These are phyloP conservation scores for Boletus rubroflammeus DNA, from an alignment of 768 basidiomycete genomes.

Conservation along the genomic window DNA sequence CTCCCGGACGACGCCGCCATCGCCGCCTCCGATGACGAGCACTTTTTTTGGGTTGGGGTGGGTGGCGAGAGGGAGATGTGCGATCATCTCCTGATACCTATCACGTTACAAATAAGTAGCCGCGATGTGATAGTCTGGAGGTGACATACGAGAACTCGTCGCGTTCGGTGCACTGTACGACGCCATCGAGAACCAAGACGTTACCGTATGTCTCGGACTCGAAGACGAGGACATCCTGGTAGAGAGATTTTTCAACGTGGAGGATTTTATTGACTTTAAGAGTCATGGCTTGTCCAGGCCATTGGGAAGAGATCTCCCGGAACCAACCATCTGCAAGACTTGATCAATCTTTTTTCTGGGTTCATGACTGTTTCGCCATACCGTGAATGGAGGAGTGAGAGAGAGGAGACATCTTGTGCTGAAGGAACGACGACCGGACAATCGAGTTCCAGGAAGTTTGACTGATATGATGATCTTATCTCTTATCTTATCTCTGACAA, in stretches of 20 bases:
- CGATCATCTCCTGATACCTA: constrained; percentile 99
- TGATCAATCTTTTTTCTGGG: constrained; percentile 5
- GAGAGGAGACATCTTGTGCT: constrained; percentile 47
- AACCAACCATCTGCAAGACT: constrained; percentile 81
- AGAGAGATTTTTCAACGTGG: constrained; percentile 88
- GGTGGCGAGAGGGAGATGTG: constrained; percentile 91
- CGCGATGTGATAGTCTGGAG: neutral
- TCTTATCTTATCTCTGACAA: constrained; percentile 1
- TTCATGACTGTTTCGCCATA: constrained; percentile 10
- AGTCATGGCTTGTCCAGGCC: constrained; percentile 97
- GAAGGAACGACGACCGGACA: neutral
- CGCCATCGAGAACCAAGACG: constrained; percentile 91
- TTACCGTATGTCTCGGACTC: constrained; percentile 97
- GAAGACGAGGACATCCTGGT: constrained; percentile 97
- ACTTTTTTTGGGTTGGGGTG: constrained; percentile 97
- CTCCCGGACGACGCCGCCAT: constrained; percentile 97
- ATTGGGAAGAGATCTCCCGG: constrained; percentile 90
- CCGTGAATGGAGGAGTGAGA: constrained; percentile 56
- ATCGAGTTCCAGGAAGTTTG: neutral
- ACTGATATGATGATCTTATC: constrained; percentile 5
- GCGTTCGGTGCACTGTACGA: constrained; percentile 95
- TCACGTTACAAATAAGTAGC: neutral
- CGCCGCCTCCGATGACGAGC: constrained; percentile 96
- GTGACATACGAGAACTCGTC: constrained; percentile 95
- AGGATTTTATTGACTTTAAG: constrained; percentile 94